Conservation (phyloP, 441 rosid genomes). For the Erodium moschatum region DNA sequence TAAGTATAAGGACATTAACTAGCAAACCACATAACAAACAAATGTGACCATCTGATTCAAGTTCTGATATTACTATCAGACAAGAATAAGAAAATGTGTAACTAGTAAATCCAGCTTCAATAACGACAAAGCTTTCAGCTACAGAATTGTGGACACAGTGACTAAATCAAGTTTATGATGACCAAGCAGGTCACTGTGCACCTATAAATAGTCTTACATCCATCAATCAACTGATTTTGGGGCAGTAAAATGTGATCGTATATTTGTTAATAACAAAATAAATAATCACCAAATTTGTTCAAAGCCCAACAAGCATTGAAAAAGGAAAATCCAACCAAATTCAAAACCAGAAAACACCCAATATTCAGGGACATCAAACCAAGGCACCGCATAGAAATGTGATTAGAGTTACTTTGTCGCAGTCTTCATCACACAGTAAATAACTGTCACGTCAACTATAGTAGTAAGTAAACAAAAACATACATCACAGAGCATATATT, state of each 20-base stretch:
- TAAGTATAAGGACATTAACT: conserved; percentile 21
- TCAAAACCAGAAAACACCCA: not conserved
- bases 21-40: not conserved
- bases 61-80: not conserved
- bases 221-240: not conserved
- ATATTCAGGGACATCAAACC: not conserved
- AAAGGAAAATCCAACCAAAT: not conserved
- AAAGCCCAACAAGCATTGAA: not conserved
- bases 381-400: not conserved
- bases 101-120: not conserved
- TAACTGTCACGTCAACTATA: not conserved
- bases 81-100: not conserved
- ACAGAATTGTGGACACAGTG: not conserved
- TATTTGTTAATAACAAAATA: not conserved
- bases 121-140: not conserved
- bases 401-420: not conserved
- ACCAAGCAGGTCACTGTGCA: not conserved
- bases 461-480: not conserved
- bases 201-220: not conserved
- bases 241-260: not conserved
- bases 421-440: not conserved
- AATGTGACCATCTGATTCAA: not conserved
- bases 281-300: not conserved
- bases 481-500: not conserved
- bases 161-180: conserved; percentile 5